phyloP scores from a whole-genome alignment of 2,329 filamentous ascomycete genomes.

The Paracoccidioides brasiliensis region DNA sequence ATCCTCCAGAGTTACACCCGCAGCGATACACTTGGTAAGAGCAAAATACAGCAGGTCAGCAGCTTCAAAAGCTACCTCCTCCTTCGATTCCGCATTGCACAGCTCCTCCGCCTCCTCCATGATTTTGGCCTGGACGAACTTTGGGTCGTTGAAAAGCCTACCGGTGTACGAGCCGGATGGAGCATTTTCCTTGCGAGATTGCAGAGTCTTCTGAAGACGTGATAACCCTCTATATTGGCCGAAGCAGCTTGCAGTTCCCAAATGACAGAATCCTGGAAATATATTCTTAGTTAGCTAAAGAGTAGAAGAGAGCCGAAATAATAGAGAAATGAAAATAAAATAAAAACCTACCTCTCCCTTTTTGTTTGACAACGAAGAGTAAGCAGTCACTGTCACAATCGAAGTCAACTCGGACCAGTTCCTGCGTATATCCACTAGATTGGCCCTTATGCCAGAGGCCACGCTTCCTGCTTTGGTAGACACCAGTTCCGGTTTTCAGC shows the following conservation, averaged over 20 bases:
- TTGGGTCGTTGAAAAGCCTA: constrained; percentile 79
- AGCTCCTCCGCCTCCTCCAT: constrained; percentile 97
- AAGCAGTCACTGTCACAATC: constrained; percentile 93
- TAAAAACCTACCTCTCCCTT: constrained; percentile 48
- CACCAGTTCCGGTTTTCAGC: constrained; percentile 64
- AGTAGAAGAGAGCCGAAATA: not conserved
- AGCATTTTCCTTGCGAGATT: constrained; percentile 67
- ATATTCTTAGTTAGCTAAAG: constrained; percentile 5
- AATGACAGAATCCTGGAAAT: constrained; percentile 65
- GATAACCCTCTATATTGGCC: constrained; percentile 70
- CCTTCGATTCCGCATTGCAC: constrained; percentile 67
- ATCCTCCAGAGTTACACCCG: constrained; percentile 74
- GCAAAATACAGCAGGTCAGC: constrained; percentile 96
- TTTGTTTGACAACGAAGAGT: constrained; percentile 79
- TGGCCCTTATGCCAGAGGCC: constrained; percentile 96
- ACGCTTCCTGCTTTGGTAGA: constrained; percentile 92
- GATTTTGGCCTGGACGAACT: constrained; percentile 85
- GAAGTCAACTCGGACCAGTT: constrained; percentile 68
- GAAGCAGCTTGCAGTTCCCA: constrained; percentile 86
- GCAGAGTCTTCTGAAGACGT: constrained; percentile 73
- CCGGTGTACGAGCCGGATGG: constrained; percentile 89
- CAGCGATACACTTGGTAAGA: constrained; percentile 71
- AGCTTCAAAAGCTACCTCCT: constrained; percentile 85
- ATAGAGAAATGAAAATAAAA: not conserved
- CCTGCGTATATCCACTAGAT: constrained; percentile 84